Evolutionary conservation across 202 grass and related monocot genomes (phyloP), one percentile per base, ranked within the genome.

Genomic region (Zoysia matrella): DNA sequence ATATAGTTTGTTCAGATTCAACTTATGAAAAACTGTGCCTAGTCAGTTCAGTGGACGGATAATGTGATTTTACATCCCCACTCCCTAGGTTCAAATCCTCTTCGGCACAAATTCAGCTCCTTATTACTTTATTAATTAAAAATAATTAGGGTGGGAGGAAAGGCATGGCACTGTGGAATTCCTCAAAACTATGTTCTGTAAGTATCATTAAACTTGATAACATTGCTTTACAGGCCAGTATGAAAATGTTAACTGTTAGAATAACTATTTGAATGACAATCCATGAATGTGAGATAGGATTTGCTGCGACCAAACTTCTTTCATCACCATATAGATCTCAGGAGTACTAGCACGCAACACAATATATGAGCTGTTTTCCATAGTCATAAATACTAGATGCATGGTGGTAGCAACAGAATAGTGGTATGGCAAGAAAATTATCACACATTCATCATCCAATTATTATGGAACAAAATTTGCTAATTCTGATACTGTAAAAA

Each of bases 261-360:
- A 72, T 30, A 85, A 47, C 7, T 54, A 75, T 80, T 57, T 63
- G 7, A 44, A 50, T 56, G 30, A 36, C 3, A 50, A 75, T 30
- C 22, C 3, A 16, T 75, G 13, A 54, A 72, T 16, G 53, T 73
- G 54, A 43, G 14, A 47, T 80, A 58, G 36, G 11, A 66, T n/a
- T 65, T 71, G 49, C 11, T 70, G 63, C 75, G 43, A 39, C 4
- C 47, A 88, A 75, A 80, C 55, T 45, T 49, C 52, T 71, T 80
- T 60, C 76, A 88, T 51, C 64, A 16, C 57, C 63, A 39, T 47
- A 30, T 30, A 30, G 22, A 30, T 30, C 22, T 30, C 22, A 30
- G 22, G 22, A 30, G 22, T 30, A 30, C 49, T n/a, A 65, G 41
- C 43, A 55, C 30, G 16, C 71, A 45, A 8, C 22, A 55, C 44